These are phyloP conservation scores for Daucus carota DNA, from an alignment of 129 eudicot genomes.

Conservation along the genomic window DNA sequence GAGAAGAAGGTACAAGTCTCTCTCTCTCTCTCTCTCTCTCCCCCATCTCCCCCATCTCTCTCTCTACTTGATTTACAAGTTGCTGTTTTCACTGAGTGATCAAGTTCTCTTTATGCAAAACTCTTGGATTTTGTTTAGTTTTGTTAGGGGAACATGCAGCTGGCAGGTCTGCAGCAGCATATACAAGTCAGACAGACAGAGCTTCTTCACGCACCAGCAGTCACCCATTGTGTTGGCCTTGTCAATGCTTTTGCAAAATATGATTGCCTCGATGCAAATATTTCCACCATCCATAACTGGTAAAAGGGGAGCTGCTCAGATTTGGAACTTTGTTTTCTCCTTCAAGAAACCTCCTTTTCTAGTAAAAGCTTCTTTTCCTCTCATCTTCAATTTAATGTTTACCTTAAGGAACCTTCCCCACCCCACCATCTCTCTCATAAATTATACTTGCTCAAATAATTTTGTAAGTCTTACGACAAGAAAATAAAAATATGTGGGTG, in stretches of 20 bases:
- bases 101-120: slow-evolving; percentile 24
- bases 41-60: background rate
- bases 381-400: slow-evolving; percentile 25
- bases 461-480: too few species aligned
- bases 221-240: slow-evolving; percentile 34
- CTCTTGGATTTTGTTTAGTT: slow-evolving; percentile 33
- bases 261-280: slow-evolving; percentile 7
- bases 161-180: slow-evolving; percentile 4
- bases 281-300: slow-evolving; percentile 14
- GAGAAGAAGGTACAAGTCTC: background rate
- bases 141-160: slow-evolving; percentile 18
- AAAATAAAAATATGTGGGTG: too few species aligned
- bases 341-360: slow-evolving; percentile 26
- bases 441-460: too few species aligned
- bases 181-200: slow-evolving; percentile 42
- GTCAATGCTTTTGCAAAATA: slow-evolving; percentile 29
- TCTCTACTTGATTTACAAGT: background rate
- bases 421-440: background rate
- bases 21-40: background rate
- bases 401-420: slow-evolving; percentile 24
- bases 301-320: slow-evolving; percentile 15
- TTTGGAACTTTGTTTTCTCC: slow-evolving; percentile 28
- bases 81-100: slow-evolving; percentile 38
- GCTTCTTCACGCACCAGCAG: slow-evolving; percentile 9
- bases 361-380: slow-evolving; percentile 15